A percentile compares a stretch with the other conserved stretches of the same genome.
Conservation (phyloP, 805 yeast genomes). For the Kregervanrija fluxuum region DNA sequence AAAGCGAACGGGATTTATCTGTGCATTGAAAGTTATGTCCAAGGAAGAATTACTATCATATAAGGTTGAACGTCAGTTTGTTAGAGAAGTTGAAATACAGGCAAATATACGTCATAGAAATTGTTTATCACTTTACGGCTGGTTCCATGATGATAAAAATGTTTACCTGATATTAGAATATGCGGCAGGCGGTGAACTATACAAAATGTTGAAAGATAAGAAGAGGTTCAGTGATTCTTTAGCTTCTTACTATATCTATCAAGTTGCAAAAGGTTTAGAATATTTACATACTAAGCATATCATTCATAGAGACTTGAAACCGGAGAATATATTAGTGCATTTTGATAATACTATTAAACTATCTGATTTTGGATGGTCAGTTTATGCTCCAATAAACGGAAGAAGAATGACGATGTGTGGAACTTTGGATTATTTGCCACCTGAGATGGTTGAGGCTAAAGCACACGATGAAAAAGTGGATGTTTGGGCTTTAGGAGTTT, state of each 20-base stretch:
- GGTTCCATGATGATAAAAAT: slow-evolving; percentile 72
- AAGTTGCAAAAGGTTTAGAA: slow-evolving; percentile 71
- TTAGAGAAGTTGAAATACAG: slow-evolving; percentile 90
- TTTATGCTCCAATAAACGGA: slow-evolving; percentile 41
- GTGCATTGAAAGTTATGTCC: slow-evolving; percentile 89
- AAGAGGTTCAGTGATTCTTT: slow-evolving; percentile 64
- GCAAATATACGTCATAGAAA: slow-evolving; percentile 70
- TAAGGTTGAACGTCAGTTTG: slow-evolving; percentile 76
- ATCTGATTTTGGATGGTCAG: slow-evolving; percentile 97
- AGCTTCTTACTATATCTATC: slow-evolving; percentile 75
- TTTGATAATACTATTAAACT: slow-evolving; percentile 71
- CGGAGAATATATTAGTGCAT: slow-evolving; percentile 82
- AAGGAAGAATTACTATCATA: slow-evolving; percentile 69
- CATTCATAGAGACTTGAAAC: slow-evolving; percentile 90
- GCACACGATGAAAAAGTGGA: slow-evolving; percentile 78
- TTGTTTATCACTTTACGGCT: slow-evolving; percentile 74
- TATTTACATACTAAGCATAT: slow-evolving; percentile 76
- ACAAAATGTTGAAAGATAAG: slow-evolving; percentile 57
- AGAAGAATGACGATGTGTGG: slow-evolving; percentile 86
- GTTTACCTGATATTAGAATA: slow-evolving; percentile 84
- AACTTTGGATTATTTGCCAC: slow-evolving; percentile 88
- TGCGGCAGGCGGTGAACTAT: slow-evolving; percentile 80
- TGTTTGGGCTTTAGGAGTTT: slow-evolving; percentile 87
- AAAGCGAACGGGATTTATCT: slow-evolving; percentile 63
- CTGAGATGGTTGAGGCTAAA: slow-evolving; percentile 84